Conservation (phyloP, 2,329 filamentous ascomycete genomes). For the Rutstroemia sp. region DNA sequence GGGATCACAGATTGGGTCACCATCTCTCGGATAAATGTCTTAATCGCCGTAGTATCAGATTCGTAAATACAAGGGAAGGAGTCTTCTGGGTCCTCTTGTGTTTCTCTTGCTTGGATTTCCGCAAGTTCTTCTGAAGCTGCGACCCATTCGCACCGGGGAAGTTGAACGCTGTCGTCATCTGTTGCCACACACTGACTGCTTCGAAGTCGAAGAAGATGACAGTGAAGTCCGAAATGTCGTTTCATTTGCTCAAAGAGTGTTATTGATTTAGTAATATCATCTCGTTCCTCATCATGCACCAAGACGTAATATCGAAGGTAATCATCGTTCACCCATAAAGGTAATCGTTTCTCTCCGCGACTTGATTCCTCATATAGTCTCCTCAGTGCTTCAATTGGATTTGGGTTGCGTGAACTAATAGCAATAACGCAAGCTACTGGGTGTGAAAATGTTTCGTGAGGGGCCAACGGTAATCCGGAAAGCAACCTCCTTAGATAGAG, state of each 20-base stretch:
- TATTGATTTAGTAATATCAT: constrained; percentile 86
- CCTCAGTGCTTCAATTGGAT: constrained; percentile 80
- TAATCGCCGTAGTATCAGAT: constrained; percentile 81
- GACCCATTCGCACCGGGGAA: constrained; percentile 83
- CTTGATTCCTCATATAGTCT: constrained; percentile 81
- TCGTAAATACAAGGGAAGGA: constrained; percentile 79
- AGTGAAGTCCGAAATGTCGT: constrained; percentile 92
- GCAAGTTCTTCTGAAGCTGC: constrained; percentile 78
- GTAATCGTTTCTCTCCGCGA: constrained; percentile 64
- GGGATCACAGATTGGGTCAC: constrained; percentile 91
- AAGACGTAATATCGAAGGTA: constrained; percentile 95
- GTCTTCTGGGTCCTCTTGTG: constrained; percentile 63
- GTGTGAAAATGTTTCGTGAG: constrained; percentile 90
- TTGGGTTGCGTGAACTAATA: constrained; percentile 79
- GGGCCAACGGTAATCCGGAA: constrained; percentile 67
- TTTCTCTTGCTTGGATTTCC: constrained; percentile 61
- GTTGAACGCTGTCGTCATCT: constrained; percentile 80
- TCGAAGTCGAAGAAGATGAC: constrained; percentile 79
- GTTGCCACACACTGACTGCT: constrained; percentile 80
- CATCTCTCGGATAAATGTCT: constrained; percentile 86
- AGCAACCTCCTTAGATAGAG: constrained; percentile 78
- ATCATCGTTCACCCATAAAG: constrained; percentile 82
- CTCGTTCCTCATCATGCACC: constrained; percentile 91
- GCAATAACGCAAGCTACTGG: constrained; percentile 92
- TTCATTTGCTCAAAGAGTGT: constrained; percentile 98